Percentiles rank a stretch among this genome's conserved stretches.
phyloP scores from a whole-genome alignment of 2,329 filamentous ascomycete genomes.

The Aureobasidium sp. region DNA sequence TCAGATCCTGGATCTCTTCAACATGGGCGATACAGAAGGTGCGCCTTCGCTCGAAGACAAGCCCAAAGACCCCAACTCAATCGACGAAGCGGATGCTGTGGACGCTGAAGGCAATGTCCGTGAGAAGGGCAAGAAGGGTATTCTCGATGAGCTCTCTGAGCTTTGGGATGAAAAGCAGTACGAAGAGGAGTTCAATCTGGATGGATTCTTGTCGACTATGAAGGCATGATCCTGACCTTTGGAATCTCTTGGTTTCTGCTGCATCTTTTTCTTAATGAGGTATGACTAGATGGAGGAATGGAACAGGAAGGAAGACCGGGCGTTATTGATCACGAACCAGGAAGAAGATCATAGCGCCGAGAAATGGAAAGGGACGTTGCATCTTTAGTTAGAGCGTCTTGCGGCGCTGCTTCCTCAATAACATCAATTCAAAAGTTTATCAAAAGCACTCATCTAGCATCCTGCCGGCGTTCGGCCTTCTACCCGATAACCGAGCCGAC shows the following conservation, averaged over 20 bases:
- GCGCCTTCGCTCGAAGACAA: conserved; percentile 26
- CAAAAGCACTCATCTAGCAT: background rate
- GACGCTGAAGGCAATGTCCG: conserved; percentile 80
- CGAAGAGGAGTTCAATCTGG: conserved; percentile 94
- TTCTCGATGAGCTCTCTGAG: conserved; percentile 90
- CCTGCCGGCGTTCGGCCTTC: background rate
- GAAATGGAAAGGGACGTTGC: background rate
- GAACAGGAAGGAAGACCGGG: background rate
- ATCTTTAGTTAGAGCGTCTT: background rate
- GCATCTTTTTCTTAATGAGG: conserved; percentile 3
- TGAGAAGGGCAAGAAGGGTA: conserved; percentile 93
- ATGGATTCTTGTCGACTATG: conserved; percentile 94
- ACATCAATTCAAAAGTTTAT: background rate
- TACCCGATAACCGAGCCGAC: background rate
- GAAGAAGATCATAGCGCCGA: background rate
- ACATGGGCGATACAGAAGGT: conserved; percentile 64
- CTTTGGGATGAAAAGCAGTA: conserved; percentile 97
- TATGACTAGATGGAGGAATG: background rate
- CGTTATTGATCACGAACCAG: background rate
- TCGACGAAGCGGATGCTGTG: conserved; percentile 67
- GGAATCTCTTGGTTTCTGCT: background rate
- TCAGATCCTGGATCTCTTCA: conserved; percentile 95
- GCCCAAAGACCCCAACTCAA: conserved; percentile 54
- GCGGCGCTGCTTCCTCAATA: background rate
- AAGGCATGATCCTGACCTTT: conserved; percentile 41